Conservation (phyloP, 1,284 basidiomycete genomes). For the Apiotrichum gracile region DNA sequence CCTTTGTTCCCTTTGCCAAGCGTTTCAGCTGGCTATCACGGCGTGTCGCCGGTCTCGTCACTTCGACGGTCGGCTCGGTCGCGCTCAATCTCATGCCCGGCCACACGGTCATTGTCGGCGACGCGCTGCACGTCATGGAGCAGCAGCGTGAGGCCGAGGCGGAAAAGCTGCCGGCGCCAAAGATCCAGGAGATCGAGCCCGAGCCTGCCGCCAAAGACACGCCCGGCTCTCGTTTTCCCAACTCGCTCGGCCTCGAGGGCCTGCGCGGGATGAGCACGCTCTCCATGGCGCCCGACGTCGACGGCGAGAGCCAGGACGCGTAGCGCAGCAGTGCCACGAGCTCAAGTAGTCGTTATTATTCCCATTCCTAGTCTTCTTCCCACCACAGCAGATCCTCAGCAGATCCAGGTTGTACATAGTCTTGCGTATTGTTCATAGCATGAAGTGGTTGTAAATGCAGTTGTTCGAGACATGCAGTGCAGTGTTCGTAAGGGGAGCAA, state of each 20-base stretch:
- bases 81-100: constrained; percentile 18
- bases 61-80: constrained; percentile 23
- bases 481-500: background rate
- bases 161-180: background rate
- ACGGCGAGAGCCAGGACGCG: constrained; percentile 13
- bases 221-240: background rate
- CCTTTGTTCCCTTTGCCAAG: constrained; percentile 44
- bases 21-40: constrained; percentile 31
- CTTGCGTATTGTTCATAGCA: background rate
- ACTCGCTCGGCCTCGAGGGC: constrained; percentile 20
- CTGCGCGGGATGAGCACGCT: constrained; percentile 7
- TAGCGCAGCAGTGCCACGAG: background rate
- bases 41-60: constrained; percentile 28
- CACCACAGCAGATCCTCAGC: background rate
- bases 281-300: constrained; percentile 23
- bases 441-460: background rate
- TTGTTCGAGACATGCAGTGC: background rate
- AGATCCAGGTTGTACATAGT: background rate
- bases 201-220: background rate
- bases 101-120: constrained; percentile 12
- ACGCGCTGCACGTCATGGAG: constrained; percentile 5
- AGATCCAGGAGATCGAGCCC: constrained; percentile 2
- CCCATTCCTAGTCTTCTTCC: background rate
- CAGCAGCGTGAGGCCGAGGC: background rate
- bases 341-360: background rate